Base-by-base conservation (phyloP, 1,139 yeast genomes). In the Scheffersomyces segobiensis region DNA sequence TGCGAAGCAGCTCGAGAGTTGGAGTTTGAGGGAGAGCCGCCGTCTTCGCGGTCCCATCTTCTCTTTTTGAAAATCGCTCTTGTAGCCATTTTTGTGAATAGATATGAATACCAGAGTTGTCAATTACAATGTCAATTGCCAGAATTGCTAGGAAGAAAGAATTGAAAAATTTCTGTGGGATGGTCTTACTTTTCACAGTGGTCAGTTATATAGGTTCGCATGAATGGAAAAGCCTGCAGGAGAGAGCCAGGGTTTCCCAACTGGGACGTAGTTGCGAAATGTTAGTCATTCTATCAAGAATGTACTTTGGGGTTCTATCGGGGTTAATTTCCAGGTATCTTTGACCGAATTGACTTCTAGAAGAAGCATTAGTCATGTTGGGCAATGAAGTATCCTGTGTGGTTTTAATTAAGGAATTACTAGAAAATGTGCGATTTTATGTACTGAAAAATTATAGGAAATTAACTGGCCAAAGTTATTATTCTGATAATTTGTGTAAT, bases 1-100 rank as follows among this genome's bases (percentile, higher is more conserved):
- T 77, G 66, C 14, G 82, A 78, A 2, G 64, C 75, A 0, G 80
- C 76, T 24, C 83, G 63, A 0, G 82, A 77, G 52, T 63, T 62
- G 39, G 66, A 56, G 20, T 61, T 62, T 48, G 66, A 63, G 5
- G 62, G 61, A 7, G 65, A 57, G 18, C 58, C 59, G 17, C 58
- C 59, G 46, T 63, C 67, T 46, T 60, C 63, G 7, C 65, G 62
- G 32, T 63, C 49, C 54, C 60, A 57, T 50, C 61, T 62, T 52
- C 63, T 63, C 59, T 60, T 62, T n/a, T 48, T 48, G 50, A 48
- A 48, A 21, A 48, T 48, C 24, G 50, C 50, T 48, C 50, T 48
- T 14, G 50, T 48, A 48, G 50, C 50, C 50, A 48, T 48, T 48
- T 32, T 14, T 32, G 42, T 32, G 42, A 32, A 32, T 32, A 32